phyloP scores from a whole-genome alignment of 495 filamentous ascomycete genomes.

The Tuber indicum region DNA sequence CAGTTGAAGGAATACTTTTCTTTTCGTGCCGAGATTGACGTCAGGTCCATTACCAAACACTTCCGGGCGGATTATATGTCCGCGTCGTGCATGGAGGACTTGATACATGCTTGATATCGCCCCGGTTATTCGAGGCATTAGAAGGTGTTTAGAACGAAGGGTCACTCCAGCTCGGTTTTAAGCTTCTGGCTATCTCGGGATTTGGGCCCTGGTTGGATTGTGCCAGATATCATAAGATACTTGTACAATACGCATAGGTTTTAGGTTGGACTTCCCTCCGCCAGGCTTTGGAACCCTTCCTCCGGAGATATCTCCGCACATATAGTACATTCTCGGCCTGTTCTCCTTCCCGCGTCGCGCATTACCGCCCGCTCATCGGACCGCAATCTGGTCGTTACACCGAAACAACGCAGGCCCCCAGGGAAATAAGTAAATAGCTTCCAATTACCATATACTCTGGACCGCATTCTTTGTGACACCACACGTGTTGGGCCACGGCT shows the following conservation, averaged over 20 bases:
- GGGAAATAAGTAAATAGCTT: neutral
- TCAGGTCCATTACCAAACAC: constrained; percentile 93
- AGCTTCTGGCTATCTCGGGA: constrained; percentile 3
- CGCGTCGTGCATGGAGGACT: constrained; percentile 82
- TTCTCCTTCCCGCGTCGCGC: neutral
- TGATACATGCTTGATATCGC: constrained; percentile 55
- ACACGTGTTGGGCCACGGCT: neutral
- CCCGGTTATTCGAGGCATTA: neutral
- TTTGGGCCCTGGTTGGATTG: neutral
- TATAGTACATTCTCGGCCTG: neutral
- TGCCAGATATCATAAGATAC: neutral
- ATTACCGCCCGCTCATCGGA: neutral
- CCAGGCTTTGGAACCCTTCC: neutral
- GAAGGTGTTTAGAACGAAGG: neutral
- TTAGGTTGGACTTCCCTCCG: constrained; percentile 2
- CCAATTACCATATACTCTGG: neutral
- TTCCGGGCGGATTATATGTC: constrained; percentile 51
- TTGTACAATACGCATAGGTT: neutral
- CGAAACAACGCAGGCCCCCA: neutral
- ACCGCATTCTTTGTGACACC: neutral
- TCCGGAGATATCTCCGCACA: neutral
- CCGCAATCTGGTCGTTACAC: neutral
- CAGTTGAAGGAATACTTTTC: constrained; percentile 81
- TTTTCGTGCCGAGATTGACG: constrained; percentile 83
- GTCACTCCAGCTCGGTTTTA: neutral